A percentile compares a stretch with the other conserved stretches of the same genome.
Conservation (phyloP, 345 rosid genomes). For the Cardiospermum halicacabum region DNA sequence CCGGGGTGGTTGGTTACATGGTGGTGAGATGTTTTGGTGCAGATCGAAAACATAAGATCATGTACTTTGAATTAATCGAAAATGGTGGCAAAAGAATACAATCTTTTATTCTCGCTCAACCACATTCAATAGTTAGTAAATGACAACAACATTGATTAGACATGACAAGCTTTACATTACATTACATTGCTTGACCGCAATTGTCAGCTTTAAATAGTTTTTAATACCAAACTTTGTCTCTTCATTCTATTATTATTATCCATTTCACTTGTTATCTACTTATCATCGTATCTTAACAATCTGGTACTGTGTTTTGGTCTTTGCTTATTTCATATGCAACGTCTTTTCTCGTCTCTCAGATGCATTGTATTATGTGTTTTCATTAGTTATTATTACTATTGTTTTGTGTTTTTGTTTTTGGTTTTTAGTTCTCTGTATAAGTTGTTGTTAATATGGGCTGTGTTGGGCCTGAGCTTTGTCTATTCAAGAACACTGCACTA, state of each 20-base stretch:
- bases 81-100: conserved; percentile 4
- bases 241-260: not conserved
- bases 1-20: too few relatives aligned
- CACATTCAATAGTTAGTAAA: not conserved
- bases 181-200: not conserved
- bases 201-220: not conserved
- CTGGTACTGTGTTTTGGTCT: too few relatives aligned
- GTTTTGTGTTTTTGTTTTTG: not conserved
- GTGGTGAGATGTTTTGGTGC: not conserved
- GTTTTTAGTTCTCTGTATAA: not conserved
- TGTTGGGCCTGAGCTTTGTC: not conserved
- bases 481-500: too few relatives aligned
- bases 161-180: not conserved
- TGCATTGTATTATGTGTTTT: not conserved
- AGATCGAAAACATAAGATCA: conserved; percentile 10
- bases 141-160: not conserved
- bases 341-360: not conserved
- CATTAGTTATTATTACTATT: not conserved
- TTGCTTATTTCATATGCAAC: too few relatives aligned
- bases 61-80: not conserved
- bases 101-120: not conserved
- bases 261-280: not conserved
- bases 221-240: not conserved
- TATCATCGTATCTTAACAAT: not conserved
- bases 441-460: not conserved